These are phyloP conservation scores for Candida maesae DNA, from an alignment of 805 yeast genomes.

Conservation along the genomic window DNA sequence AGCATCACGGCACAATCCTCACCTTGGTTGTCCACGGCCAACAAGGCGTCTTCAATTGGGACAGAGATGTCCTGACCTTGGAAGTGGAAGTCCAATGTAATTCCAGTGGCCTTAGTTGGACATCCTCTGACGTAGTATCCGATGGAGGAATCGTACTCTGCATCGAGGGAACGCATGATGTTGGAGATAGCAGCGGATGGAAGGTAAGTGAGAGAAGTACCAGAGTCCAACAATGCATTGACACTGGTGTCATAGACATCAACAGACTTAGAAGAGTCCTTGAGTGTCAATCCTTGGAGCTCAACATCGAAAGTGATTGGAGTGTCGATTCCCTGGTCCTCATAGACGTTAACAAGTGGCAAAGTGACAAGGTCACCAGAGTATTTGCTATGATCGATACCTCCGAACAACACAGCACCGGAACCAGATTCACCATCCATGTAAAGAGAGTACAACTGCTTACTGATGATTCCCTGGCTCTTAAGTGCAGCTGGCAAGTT, in stretches of 20 bases:
- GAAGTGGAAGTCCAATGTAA: constrained; percentile 1
- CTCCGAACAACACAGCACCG: constrained; percentile 62
- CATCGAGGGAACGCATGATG: background rate
- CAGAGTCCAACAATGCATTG: constrained; percentile 46
- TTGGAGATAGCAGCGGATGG: constrained; percentile 30
- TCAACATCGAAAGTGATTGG: constrained; percentile 40
- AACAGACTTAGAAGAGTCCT: background rate
- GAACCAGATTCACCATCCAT: constrained; percentile 33
- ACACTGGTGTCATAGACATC: constrained; percentile 26
- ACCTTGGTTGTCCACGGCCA: background rate
- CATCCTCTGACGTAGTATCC: constrained; percentile 2
- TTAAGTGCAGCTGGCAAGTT: constrained; percentile 61
- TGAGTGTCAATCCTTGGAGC: constrained; percentile 27
- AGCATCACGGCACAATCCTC: constrained; percentile 5
- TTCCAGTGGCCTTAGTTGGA: background rate
- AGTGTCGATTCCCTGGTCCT: constrained; percentile 40
- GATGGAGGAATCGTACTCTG: background rate
- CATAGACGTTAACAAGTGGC: constrained; percentile 27
- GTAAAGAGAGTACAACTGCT: constrained; percentile 54
- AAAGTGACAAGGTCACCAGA: constrained; percentile 43
- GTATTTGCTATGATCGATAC: constrained; percentile 52
- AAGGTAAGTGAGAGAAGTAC: constrained; percentile 48
- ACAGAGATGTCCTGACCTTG: background rate
- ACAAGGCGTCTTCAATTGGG: constrained; percentile 4
- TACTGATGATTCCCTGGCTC: constrained; percentile 45